Evolutionary conservation across 2,329 filamentous ascomycete genomes (phyloP), one percentile per base, ranked within the genome.

Genomic region (Ceratocystis albifundus): DNA sequence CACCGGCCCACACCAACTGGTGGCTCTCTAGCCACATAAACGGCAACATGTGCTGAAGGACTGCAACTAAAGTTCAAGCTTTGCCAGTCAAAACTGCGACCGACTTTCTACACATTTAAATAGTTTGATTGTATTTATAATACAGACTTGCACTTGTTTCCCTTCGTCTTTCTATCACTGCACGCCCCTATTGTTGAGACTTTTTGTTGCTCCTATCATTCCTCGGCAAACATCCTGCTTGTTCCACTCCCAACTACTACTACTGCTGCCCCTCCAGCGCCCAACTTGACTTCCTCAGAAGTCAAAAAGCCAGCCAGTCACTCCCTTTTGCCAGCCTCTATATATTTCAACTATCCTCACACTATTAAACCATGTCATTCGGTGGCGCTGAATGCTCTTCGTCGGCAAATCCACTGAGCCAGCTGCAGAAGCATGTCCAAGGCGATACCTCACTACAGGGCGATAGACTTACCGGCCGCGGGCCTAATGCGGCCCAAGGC

Each of bases 301-400:
- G 36, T 41, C 4, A 41, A 12, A 41, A 41, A 3, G 6, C 15
- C 41, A 45, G 32, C 7, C 15, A 3, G 59, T 28, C 10, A 12
- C 61, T 17, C 17, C 41, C 36, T 17, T 41, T 55, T 59, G 10
- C 44, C 1, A 41, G 66, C 62, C 4, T 28, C 45, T 46, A 48
- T 12, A 32, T 20, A 53, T 7, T 22, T n/a, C 44, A 3, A 15
- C 6, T 45, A 6, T 30, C n/a, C 36, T 48, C 50, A 15, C 45
- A n/a, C 62, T 36, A 41, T 46, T 62, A 64, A 53, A 80, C 69
- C 71, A 97, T 99, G 93, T 96, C 93, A 66, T 97, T 99, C 76
- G 90, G 90, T 76, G 92, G 93, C 72, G 89, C 93, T 72, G 94
- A 97, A 79, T 99, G 94, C 82, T 97, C 93, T 66, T 95, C 94